Evolutionary conservation across 192 early-diverging fungal species (phyloP).

Genomic region (Mortierella hygrophila): DNA sequence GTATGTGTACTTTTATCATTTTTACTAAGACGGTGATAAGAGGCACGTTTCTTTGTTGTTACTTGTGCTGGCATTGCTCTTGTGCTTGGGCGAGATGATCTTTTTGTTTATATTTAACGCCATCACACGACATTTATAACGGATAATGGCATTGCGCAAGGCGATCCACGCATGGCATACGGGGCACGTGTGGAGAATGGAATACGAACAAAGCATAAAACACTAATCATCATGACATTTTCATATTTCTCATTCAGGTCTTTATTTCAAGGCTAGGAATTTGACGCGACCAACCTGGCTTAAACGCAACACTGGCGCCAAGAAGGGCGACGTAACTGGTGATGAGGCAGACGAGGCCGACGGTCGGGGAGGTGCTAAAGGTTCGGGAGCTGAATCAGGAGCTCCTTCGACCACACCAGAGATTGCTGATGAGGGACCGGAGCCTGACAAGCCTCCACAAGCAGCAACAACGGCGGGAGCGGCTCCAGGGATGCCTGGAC

Average conservation of each 20-base stretch:
- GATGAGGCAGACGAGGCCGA: conserved; percentile 31
- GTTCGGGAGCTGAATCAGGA: background rate
- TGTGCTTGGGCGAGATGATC: background rate
- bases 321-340: conserved; percentile 26
- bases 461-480: background rate
- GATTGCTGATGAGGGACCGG: conserved; percentile 4
- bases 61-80: background rate
- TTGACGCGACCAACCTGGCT: conserved; percentile 68
- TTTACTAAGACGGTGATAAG: background rate
- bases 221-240: background rate
- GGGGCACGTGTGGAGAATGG: background rate
- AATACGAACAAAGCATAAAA: background rate
- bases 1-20: conserved; percentile 65
- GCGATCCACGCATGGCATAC: background rate
- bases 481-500: conserved; percentile 9
- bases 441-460: conserved; percentile 3
- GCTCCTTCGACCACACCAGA: background rate
- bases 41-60: background rate
- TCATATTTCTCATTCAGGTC: conserved; percentile 32
- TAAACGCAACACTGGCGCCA: conserved; percentile 54
- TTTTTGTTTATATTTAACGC: background rate
- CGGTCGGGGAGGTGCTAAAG: background rate
- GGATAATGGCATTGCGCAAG: background rate
- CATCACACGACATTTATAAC: conserved; percentile 5
- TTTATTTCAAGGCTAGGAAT: conserved; percentile 70